Base-by-base conservation (phyloP, 2,329 filamentous ascomycete genomes). In the Apiospora sp. region DNA sequence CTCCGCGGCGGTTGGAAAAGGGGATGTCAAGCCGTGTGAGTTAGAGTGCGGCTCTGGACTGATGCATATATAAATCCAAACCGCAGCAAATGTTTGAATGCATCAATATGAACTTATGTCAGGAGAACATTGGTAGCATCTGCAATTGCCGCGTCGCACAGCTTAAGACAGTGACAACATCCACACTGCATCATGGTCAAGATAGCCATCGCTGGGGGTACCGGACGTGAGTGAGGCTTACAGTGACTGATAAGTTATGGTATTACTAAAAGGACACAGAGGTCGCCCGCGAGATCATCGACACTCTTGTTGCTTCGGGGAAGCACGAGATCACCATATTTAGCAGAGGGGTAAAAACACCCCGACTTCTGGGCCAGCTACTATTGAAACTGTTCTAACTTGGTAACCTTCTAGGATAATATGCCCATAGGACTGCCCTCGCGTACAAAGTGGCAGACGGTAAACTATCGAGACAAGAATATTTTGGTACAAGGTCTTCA, bases 241-340 rank as follows among this genome's bases (percentile, higher is more conserved):
- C 30, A 6, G 7, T 7, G 5, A 8, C 22, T n/a, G 22, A n/a
- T 48, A 7, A 19, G 1, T 48, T n/a, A 5, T n/a, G n/a, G 3
- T 8, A n/a, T n/a, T 12, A 12, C 30, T 64, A 10, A 64, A 30
- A 67, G 7, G 10, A 51, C 49, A 43, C 68, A 90, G 88, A 88
- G 71, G 85, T 91, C 67, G 86, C 85, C 2, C 82, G 80, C 58
- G 88, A 89, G 76, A 77, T 91, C 13, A 79, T 90, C 30, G 87
- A 90, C 72, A 82, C 80, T 4, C 81, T 90, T 0, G 76, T 88
- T 3, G 83, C 84, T 3, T 81, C 82, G 4, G 82, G 83, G 13
- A 88, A 86, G 71, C 89, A 91, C 72, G 81, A 89, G 0, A 87
- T 91, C 67, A 78, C 83, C 0, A 81, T 91, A 27, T 78, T 91